These are phyloP conservation scores for Iberis pinnata DNA, from an alignment of 345 rosid species.

Conservation along the genomic window DNA sequence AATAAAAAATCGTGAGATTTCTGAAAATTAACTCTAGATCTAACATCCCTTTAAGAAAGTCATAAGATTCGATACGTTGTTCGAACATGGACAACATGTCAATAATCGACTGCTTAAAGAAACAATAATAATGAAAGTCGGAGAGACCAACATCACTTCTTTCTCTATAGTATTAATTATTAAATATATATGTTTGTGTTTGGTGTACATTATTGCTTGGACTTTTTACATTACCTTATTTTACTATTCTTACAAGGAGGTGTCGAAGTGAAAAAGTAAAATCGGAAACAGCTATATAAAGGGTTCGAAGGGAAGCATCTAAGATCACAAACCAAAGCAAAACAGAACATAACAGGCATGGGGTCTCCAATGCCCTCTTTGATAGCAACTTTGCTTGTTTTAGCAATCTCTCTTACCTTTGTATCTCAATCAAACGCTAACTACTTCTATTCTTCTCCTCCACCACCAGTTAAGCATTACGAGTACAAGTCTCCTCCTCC, in stretches of 20 bases:
- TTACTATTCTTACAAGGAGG: slow-evolving; percentile 11
- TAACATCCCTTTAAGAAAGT: no score
- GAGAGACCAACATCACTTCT: slow-evolving; percentile 16
- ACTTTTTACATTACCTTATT: not conserved
- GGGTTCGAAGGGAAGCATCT: slow-evolving; percentile 16
- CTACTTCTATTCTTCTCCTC: slow-evolving; percentile 32
- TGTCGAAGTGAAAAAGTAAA: slow-evolving; percentile 14
- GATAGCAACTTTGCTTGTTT: slow-evolving; percentile 25
- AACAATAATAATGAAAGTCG: slow-evolving; percentile 2
- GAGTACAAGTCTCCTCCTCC: slow-evolving; percentile 26
- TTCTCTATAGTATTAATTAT: slow-evolving; percentile 9
- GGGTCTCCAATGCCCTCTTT: slow-evolving; percentile 34
- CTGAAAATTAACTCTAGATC: no score
- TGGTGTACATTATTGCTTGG: slow-evolving; percentile 16
- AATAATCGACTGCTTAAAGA: slow-evolving; percentile 11
- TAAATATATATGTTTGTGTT: no score
- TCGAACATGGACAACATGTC: no score
- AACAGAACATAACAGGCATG: slow-evolving; percentile 21
- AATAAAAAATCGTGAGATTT: no score
- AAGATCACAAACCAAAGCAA: slow-evolving; percentile 20
- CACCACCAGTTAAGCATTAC: slow-evolving; percentile 32
- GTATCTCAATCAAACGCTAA: slow-evolving; percentile 27
- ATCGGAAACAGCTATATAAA: slow-evolving; percentile 25
- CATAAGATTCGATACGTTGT: no score
- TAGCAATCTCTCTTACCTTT: slow-evolving; percentile 26